Evolutionary conservation across 2,329 filamentous ascomycete species (phyloP), one percentile per base, ranked within the genome.

Genomic region (Cladophialophora yegresii): DNA sequence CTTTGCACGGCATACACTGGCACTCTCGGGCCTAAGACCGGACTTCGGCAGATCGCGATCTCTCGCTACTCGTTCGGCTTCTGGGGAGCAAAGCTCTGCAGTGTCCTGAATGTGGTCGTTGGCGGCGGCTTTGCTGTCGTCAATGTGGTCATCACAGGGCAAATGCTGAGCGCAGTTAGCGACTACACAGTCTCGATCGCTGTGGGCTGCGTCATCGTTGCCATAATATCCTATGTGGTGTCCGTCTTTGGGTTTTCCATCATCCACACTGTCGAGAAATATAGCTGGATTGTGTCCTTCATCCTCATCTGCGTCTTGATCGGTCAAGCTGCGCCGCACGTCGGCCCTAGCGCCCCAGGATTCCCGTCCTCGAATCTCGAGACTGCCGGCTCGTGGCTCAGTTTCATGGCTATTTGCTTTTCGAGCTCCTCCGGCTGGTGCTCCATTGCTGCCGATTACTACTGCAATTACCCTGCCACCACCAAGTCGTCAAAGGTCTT

Each of bases 271-370:
- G 73, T 73, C 33, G 72, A 75, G 53, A 72, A 73, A 49, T 75
- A 73, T 57, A 71, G 70, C 20, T 75, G 73, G 73, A 69, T 73
- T 28, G 59, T 72, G 20, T 71, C 69, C 43, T 73, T 74, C 63
- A 69, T 74, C 13, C 67, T 74, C 40, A 76, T 83, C 69, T 74
- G 79, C 64, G 74, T 83, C 61, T 78, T 83, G 61, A 78, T 82
- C 58, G 80, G 78, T 16, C 74, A 82, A 72, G 77, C 80, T 1
- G 80, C 76, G 9, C 73, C 72, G 6, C 78, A 81, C 59, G 75
- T 81, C 9, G 77, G 81, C 59, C 73, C 79, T 60, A 73, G 67
- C 32, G 72, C 73, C 7, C 74, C 74, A 9, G 72, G 72, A 2
- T 58, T 64, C 8, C 73, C 74, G 3, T 73, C 58, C 23, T 61